Conservation (phyloP, 352 stramenopile species). For the Globisporangium yorkense region DNA sequence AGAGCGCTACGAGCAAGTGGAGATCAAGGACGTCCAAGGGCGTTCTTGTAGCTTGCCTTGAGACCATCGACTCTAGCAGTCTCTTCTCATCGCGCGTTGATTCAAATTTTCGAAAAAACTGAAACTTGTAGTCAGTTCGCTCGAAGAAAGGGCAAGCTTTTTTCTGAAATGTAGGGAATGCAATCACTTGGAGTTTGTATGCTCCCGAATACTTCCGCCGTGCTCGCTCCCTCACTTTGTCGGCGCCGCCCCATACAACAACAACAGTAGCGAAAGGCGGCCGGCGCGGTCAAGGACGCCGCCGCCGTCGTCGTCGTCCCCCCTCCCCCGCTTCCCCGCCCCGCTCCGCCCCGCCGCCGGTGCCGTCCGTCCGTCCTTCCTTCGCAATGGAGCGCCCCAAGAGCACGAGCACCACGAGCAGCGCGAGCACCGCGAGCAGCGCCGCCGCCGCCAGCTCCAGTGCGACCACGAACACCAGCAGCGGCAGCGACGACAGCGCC, state of each 20-base stretch:
- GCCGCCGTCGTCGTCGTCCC: background rate
- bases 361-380: background rate
- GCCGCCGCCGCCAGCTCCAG: background rate
- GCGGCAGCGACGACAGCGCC: conserved; percentile 27
- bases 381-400: background rate
- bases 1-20: no score
- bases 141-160: background rate
- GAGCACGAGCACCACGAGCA: conserved; percentile 3
- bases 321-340: background rate
- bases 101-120: no score
- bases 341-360: background rate
- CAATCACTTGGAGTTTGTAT: conserved; percentile 5
- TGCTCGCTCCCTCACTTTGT: background rate
- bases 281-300: background rate
- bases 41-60: no score
- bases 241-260: background rate
- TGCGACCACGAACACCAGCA: background rate
- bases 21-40: no score
- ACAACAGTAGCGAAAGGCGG: no score
- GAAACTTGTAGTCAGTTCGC: background rate
- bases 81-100: no score
- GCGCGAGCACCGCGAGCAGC: conserved; percentile 1
- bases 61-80: no score
- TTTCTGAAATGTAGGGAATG: no score
- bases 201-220: background rate